Conservation (phyloP, 2,329 filamentous ascomycete genomes). For the Aspergillus pseudotamarii region DNA sequence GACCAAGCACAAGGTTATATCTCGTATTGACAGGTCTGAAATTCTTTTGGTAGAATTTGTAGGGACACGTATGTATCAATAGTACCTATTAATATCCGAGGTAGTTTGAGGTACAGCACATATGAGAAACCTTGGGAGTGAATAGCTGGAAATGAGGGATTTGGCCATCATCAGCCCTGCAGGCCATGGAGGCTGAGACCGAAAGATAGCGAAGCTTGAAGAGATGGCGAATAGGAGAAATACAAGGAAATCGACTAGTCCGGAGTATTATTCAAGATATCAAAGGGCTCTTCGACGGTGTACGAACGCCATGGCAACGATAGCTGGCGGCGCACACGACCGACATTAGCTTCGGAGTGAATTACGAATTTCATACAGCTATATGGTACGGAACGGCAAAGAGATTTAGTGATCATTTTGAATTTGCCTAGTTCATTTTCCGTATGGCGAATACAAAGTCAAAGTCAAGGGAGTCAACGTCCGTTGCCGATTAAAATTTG, state of each 20-base stretch:
- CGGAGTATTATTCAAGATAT: conserved; percentile 1
- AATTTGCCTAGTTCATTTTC: neutral
- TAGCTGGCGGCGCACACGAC: conserved; percentile 3
- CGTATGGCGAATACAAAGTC: neutral
- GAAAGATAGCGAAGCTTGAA: neutral
- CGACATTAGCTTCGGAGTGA: neutral
- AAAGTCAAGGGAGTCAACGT: neutral
- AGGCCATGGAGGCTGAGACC: neutral
- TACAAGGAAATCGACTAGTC: neutral
- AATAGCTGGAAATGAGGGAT: neutral
- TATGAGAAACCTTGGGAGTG: neutral
- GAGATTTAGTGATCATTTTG: neutral
- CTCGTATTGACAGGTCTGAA: neutral
- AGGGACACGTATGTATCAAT: conserved; percentile 2
- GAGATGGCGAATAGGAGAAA: conserved; percentile 1
- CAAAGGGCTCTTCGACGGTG: conserved; percentile 1
- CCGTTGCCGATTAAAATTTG: neutral
- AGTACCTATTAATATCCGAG: conserved; percentile 2
- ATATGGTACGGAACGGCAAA: neutral
- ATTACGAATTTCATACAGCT: neutral
- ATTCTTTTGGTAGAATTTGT: neutral
- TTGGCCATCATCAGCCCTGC: neutral
- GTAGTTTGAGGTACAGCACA: neutral
- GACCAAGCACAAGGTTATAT: neutral
- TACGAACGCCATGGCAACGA: conserved; percentile 11